A percentile compares a stretch with the other conserved stretches of the same genome.
These are phyloP conservation scores for Cerrena zonata DNA, from an alignment of 1,284 basidiomycete species.

Conservation along the genomic window DNA sequence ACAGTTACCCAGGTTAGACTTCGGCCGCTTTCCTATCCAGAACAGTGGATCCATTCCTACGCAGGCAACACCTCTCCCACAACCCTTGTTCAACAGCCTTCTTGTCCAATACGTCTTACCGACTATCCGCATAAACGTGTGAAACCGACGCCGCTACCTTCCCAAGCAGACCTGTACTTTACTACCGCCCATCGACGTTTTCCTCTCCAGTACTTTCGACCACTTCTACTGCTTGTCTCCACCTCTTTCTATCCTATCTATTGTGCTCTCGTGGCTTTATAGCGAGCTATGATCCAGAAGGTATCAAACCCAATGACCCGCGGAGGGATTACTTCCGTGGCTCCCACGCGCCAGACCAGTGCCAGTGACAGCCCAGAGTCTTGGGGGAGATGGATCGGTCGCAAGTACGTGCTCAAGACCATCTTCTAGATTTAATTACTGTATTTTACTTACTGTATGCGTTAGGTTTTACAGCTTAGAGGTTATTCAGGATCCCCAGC, in stretches of 20 bases:
- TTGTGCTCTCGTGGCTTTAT: not conserved
- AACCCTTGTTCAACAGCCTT: not conserved
- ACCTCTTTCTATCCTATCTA: conserved; percentile 1
- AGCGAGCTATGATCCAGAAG: conserved; percentile 56
- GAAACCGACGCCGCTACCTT: conserved; percentile 15
- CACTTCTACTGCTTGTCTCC: not conserved
- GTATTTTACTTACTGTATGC: not conserved
- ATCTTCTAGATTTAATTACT: conserved; percentile 4
- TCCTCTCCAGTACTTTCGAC: conserved; percentile 1
- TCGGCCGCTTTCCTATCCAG: not conserved
- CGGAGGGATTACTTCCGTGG: conserved; percentile 28
- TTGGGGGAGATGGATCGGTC: conserved; percentile 44
- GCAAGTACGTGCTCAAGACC: conserved; percentile 39
- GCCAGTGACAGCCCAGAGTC: conserved; percentile 22
- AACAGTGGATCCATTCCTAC: conserved; percentile 5
- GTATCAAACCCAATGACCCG: conserved; percentile 30
- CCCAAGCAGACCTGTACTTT: conserved; percentile 21
- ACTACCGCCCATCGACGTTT: conserved; percentile 14
- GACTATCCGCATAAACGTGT: conserved; percentile 13
- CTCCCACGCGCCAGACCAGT: conserved; percentile 21
- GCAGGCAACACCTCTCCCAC: conserved; percentile 2
- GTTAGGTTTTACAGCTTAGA: conserved; percentile 73
- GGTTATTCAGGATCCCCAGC: conserved; percentile 79
- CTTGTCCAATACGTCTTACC: not conserved
- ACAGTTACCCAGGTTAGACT: not conserved